phyloP scores from a whole-genome alignment of 148 eudicot genomes.

The Camellia granthamiana region DNA sequence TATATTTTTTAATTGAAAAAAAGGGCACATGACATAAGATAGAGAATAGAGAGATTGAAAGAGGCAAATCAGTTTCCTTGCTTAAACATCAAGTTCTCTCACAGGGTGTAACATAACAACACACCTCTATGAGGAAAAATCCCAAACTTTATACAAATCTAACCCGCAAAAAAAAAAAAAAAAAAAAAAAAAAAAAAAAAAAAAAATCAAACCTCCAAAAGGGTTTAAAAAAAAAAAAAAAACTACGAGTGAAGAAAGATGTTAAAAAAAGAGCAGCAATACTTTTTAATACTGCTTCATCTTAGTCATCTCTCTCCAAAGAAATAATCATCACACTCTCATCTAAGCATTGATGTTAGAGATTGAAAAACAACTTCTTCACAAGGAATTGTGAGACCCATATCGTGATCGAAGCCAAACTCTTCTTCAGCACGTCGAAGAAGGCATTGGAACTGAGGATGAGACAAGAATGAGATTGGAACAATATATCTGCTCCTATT shows the following conservation, averaged over 20 bases:
- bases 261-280: constrained; percentile 26
- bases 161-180: constrained; percentile 29
- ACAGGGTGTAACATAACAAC: constrained; percentile 22
- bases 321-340: constrained; percentile 8
- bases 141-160: constrained; percentile 21
- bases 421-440: constrained; percentile 79
- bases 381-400: constrained; percentile 87
- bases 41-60: constrained; percentile 10
- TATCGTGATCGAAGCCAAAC: constrained; percentile 78
- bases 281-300: background rate
- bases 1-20: too few species aligned
- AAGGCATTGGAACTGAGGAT: constrained; percentile 71
- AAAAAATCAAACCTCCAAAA: background rate
- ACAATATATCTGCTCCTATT: constrained; percentile 74
- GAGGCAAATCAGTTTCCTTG: background rate
- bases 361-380: constrained; percentile 76
- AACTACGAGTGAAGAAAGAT: constrained; percentile 15
- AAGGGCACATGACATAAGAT: background rate
- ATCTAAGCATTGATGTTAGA: constrained; percentile 68
- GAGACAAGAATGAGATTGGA: constrained; percentile 65
- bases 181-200: too few species aligned
- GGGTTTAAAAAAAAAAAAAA: background rate
- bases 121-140: constrained; percentile 36
- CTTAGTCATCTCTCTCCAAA: constrained; percentile 26
- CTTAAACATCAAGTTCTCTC: background rate